phyloP scores from a whole-genome alignment of 768 basidiomycete species.

The Xerocomellus amylosporus region DNA sequence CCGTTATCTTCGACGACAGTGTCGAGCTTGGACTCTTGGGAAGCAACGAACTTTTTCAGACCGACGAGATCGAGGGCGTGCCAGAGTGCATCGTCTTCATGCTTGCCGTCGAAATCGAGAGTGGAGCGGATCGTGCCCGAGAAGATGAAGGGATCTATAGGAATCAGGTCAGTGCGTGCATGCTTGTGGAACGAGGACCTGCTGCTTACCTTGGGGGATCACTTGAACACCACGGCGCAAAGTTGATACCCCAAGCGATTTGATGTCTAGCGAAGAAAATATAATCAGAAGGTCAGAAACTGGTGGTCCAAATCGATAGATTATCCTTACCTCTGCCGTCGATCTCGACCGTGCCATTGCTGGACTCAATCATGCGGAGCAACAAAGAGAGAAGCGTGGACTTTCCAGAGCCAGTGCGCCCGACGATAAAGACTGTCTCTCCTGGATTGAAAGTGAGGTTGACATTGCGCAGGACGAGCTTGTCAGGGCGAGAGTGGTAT shows the following conservation, averaged over 20 bases:
- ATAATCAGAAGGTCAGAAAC: constrained; percentile 56
- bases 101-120: constrained; percentile 27
- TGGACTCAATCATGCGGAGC: constrained; percentile 74
- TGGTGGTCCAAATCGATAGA: constrained; percentile 46
- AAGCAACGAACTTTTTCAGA: constrained; percentile 68
- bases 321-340: constrained; percentile 50
- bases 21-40: constrained; percentile 72
- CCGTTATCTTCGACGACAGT: constrained; percentile 76
- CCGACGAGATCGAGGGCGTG: constrained; percentile 39
- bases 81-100: constrained; percentile 35
- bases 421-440: constrained; percentile 78
- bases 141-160: constrained; percentile 32
- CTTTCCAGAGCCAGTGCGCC: constrained; percentile 76
- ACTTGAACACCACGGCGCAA: constrained; percentile 30
- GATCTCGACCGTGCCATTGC: constrained; percentile 74
- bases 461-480: constrained; percentile 57
- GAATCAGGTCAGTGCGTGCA: not conserved
- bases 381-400: constrained; percentile 62
- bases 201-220: constrained; percentile 28
- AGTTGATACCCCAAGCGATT: constrained; percentile 58
- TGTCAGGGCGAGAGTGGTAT: constrained; percentile 68
- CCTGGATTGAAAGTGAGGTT: constrained; percentile 62
- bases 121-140: constrained; percentile 31
- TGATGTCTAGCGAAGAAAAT: constrained; percentile 66
- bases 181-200: not conserved